Evolutionary conservation across 495 filamentous ascomycete genomes (phyloP).

Genomic region (Astrothelium subdiscretum): DNA sequence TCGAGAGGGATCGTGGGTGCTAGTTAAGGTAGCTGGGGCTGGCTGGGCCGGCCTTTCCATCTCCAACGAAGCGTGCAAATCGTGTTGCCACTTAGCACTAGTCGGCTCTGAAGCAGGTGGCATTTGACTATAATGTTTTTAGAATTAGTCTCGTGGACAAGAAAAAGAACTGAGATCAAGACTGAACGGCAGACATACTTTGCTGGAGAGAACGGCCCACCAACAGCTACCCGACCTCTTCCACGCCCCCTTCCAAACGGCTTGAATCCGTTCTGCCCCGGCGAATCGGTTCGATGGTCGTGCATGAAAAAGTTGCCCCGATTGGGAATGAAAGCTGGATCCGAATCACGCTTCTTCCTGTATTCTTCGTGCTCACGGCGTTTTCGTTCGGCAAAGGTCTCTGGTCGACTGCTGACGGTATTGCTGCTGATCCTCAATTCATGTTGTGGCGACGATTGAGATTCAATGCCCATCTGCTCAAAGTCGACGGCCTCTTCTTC

Average conservation of each 20-base stretch:
- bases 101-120: constrained; percentile 42
- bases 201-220: constrained; percentile 44
- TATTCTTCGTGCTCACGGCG: constrained; percentile 86
- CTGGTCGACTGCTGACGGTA: constrained; percentile 18
- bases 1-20: background rate
- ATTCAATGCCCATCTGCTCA: constrained; percentile 39
- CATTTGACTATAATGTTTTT: constrained; percentile 23
- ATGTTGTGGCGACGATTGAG: background rate
- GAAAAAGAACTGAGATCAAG: background rate
- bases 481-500: constrained; percentile 52
- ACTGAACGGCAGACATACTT: constrained; percentile 45
- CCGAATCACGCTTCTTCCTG: constrained; percentile 71
- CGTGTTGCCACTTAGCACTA: constrained; percentile 78
- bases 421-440: background rate
- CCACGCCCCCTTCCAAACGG: constrained; percentile 54
- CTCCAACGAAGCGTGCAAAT: constrained; percentile 69
- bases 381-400: constrained; percentile 52
- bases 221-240: constrained; percentile 38
- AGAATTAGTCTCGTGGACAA: background rate
- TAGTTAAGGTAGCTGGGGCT: background rate
- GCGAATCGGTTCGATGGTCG: constrained; percentile 70
- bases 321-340: constrained; percentile 91
- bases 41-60: background rate
- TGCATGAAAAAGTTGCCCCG: constrained; percentile 95
- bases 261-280: constrained; percentile 63